Evolutionary conservation across 176 grass and related monocot genomes (phyloP), one percentile per base, ranked within the genome.

Genomic region (Cocos nucifera): DNA sequence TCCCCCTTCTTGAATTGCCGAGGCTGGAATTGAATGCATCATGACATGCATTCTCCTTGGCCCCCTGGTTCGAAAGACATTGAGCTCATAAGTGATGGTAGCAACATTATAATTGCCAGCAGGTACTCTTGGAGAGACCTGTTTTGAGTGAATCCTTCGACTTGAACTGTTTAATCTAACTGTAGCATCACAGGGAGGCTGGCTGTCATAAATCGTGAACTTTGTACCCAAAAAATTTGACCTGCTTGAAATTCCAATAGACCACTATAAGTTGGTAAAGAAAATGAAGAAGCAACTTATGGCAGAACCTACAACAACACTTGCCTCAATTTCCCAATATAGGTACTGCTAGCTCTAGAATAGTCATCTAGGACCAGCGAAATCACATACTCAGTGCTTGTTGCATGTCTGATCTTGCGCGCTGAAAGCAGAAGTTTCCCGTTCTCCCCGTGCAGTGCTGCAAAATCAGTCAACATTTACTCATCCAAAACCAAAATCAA

Each of bases 211-310:
- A 64, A 98, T 81, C 2, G 82, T 98, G 73, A 98, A 98, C 75
- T 98, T 98, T 57, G 93, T 98, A 54, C 93, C 93, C 0, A 98
- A 85, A 65, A 98, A 98, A 73, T 98, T 98, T 12, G 84, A 89
- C 75, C 93, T 98, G 73, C 30, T 60, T 66, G 58, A 81, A 21
- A 73, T 64, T 28, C 74, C 57, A 44, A 18, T 73, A 73, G 16
- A 17, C 22, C 17, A 4, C 56, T 3, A 56, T 44, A 44, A 44
- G 9, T 44, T 44, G 35, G 35, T 14, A 58, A 53, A 68, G 20
- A 65, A 77, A 20, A 69, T 4, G 1, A 62, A 27, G 12, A 49
- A 4, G 50, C 25, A 22, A 3, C 58, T 58, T 22, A 58, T 35
- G 5, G 25, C 22, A 18, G 15, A 14, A 17, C 17, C 2, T 50